Percentiles rank a stretch among this genome's conserved stretches.
Conservation (phyloP, 1,139 yeast species). For the Protomyces inundatus region DNA sequence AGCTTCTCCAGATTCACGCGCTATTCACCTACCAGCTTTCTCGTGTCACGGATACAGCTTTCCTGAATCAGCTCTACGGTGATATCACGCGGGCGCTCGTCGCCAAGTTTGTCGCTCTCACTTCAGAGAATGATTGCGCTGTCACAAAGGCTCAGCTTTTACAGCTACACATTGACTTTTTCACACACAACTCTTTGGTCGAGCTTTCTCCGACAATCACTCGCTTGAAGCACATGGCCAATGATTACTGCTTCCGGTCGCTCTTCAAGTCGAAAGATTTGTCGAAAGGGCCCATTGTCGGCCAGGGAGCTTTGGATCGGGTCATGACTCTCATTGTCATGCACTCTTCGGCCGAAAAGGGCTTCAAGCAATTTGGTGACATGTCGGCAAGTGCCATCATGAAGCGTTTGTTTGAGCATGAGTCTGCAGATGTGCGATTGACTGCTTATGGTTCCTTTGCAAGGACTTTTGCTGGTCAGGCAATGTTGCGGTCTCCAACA, state of each 20-base stretch:
- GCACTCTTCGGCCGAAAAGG: constrained; percentile 10
- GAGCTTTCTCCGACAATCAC: neutral
- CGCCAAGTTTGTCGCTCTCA: constrained; percentile 2
- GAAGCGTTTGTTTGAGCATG: constrained; percentile 2
- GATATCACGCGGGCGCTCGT: constrained; percentile 15
- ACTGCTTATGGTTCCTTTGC: neutral
- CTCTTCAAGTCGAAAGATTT: neutral
- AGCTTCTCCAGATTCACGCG: constrained; percentile 16
- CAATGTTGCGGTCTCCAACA: neutral
- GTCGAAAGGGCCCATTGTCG: neutral
- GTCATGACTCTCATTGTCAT: constrained; percentile 15
- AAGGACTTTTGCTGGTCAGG: neutral
- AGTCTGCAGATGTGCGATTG: constrained; percentile 3
- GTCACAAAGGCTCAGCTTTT: constrained; percentile 8
- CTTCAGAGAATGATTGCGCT: constrained; percentile 14
- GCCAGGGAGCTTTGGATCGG: neutral
- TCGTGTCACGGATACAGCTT: neutral
- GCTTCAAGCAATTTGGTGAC: constrained; percentile 1
- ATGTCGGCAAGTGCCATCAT: neutral
- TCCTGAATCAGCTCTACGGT: constrained; percentile 8
- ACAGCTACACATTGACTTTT: constrained; percentile 6
- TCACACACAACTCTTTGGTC: neutral
- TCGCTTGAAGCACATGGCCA: constrained; percentile 11
- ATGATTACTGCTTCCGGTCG: neutral
- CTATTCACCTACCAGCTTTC: constrained; percentile 19